Base-by-base conservation (phyloP, 2,329 filamentous ascomycete genomes). In the Diaporthe helianthi region DNA sequence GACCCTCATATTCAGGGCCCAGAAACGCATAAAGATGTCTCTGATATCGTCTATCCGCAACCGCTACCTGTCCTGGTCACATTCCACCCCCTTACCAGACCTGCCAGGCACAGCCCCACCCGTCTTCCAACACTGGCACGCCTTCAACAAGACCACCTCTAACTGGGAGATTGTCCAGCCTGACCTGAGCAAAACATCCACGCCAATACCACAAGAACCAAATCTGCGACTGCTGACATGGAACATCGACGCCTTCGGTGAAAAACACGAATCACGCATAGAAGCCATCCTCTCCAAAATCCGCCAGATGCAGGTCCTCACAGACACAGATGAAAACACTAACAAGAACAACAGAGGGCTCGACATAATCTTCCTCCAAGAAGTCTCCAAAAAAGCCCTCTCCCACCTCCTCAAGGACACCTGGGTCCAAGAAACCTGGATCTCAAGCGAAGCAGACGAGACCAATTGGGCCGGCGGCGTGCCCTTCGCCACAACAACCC, bases 311-410 rank as follows among this genome's bases (percentile, higher is more conserved):
- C 13, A 8, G 2, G n/a, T n/a, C n/a, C n/a, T n/a, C n/a, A n/a
- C n/a, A n/a, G n/a, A n/a, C n/a, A 47, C 33, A n/a, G 54, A 70
- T 1, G 29, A 33, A 5, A 2, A 17, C 36, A 8, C 8, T 10
- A 8, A 33, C 31, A 33, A 33, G 8, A 33, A 4, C 8, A 71
- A 73, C 7, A n/a, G n/a, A n/a, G n/a, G 61, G 0, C 72, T 73
- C 13, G 73, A 79, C 72, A 55, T 80, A 19, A 73, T 80, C n/a
- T 80, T 80, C 52, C 65, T 80, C 9, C 79, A 81, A 64, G 79
- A 81, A 70, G 75, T 80, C 8, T 76, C 75, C 1, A 69, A 36
- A 8, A 17, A 71, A 4, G 75, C 76, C 8, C 69, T 80, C 3
- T 17, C 46, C 0, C 47, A 38, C 49, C 49, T 81, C 12, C 67